These are phyloP conservation scores for Diaporthe aspalathi DNA, from an alignment of 2,329 filamentous ascomycete genomes.

Conservation along the genomic window DNA sequence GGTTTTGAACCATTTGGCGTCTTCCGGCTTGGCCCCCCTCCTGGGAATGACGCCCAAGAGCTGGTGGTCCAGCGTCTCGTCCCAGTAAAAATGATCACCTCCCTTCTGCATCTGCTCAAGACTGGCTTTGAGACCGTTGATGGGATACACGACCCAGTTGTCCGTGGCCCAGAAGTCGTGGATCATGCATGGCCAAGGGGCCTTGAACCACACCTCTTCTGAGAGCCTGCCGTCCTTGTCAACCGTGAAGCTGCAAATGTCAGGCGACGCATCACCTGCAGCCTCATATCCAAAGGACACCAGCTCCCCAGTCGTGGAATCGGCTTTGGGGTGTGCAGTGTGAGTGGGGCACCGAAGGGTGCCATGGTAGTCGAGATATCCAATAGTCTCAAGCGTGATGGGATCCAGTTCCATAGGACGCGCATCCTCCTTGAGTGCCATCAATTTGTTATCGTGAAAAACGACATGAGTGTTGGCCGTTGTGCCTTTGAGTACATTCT, in stretches of 20 bases:
- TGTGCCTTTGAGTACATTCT: not conserved
- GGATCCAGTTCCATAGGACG: not conserved
- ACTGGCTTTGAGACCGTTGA: not conserved
- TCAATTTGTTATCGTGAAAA: constrained; percentile 1
- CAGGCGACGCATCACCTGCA: not conserved
- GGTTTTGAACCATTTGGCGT: not conserved
- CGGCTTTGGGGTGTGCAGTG: not conserved
- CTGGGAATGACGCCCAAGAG: not conserved
- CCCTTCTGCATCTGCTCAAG: constrained; percentile 3
- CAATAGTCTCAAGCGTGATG: not conserved
- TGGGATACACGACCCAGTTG: not conserved
- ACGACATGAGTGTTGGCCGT: constrained; percentile 6
- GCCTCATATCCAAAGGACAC: not conserved
- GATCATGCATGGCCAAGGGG: not conserved
- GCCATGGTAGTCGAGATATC: not conserved
- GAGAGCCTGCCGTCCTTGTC: not conserved
- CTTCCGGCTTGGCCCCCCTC: not conserved
- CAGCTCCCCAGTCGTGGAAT: not conserved
- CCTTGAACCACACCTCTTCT: constrained; percentile 2
- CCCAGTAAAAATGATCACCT: not conserved
- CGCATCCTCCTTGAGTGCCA: not conserved
- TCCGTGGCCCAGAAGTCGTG: constrained; percentile 2
- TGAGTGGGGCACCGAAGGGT: not conserved
- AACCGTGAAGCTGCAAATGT: not conserved
- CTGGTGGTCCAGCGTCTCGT: not conserved